These are phyloP conservation scores for Aspergillus sp. DNA, from an alignment of 2,329 filamentous ascomycete genomes.

Conservation along the genomic window DNA sequence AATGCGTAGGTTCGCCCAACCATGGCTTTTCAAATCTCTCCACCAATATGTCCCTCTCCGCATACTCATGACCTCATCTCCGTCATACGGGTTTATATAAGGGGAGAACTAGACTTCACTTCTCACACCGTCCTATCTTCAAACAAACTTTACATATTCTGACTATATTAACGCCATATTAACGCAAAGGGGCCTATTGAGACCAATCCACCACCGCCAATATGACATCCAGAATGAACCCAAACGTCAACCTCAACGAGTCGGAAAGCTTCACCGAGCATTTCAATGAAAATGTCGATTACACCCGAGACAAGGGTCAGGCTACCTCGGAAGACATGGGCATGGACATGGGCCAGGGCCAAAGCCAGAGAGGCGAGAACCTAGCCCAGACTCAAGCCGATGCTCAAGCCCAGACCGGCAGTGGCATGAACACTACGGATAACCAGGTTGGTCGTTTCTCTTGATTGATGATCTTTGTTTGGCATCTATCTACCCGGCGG, in stretches of 20 bases:
- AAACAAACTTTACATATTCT: background rate
- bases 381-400: background rate
- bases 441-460: background rate
- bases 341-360: background rate
- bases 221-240: slow-evolving; percentile 3
- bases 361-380: background rate
- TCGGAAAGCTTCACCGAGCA: slow-evolving; percentile 5
- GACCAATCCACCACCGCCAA: background rate
- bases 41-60: background rate
- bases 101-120: background rate
- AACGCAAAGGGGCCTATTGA: background rate
- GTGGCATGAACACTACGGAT: background rate
- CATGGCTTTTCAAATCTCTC: background rate
- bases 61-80: slow-evolving; percentile 9
- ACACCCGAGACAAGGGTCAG: slow-evolving; percentile 1
- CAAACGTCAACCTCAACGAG: background rate
- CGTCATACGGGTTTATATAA: slow-evolving; percentile 2
- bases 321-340: background rate
- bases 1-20: background rate
- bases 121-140: background rate
- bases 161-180: background rate
- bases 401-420: background rate
- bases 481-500: too few species aligned
- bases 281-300: slow-evolving; percentile 10
- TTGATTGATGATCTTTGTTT: background rate